Percentiles rank a stretch among this genome's conserved stretches.
Conservation (phyloP, 306 rosid genomes). For the Lablab purpureus region DNA sequence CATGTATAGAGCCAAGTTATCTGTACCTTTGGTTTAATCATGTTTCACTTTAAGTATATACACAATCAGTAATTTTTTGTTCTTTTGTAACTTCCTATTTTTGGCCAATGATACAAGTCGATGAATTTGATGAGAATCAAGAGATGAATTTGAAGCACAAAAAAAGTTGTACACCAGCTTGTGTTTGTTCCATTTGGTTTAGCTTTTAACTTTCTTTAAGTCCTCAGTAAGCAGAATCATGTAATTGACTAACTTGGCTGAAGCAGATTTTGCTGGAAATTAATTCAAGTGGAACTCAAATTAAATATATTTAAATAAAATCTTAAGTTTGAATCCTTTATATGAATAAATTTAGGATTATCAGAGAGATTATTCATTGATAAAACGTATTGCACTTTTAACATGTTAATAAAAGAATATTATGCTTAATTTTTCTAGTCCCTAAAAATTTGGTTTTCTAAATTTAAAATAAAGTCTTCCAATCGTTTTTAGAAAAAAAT, state of each 20-base stretch:
- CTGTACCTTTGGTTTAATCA: constrained; percentile 35
- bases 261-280: too few species aligned
- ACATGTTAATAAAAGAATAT: too few species aligned
- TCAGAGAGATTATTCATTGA: too few species aligned
- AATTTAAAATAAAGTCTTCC: too few species aligned
- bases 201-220: background rate
- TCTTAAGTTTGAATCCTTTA: too few species aligned
- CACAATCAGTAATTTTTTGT: background rate
- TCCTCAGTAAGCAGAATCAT: constrained; percentile 1
- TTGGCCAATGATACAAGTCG: constrained; percentile 8
- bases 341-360: too few species aligned
- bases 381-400: too few species aligned
- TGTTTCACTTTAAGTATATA: constrained; percentile 17
- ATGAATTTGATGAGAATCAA: background rate
- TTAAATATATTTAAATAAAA: too few species aligned
- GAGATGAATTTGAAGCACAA: background rate
- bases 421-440: too few species aligned
- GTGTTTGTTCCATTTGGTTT: background rate
- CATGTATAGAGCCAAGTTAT: constrained; percentile 48
- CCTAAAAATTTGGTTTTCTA: too few species aligned
- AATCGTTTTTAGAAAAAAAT: too few species aligned
- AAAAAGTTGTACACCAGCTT: background rate
- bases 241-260: background rate
- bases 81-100: background rate
- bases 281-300: too few species aligned